Conservation (phyloP, 2,329 filamentous ascomycete species). For the Xylariaceae sp. region DNA sequence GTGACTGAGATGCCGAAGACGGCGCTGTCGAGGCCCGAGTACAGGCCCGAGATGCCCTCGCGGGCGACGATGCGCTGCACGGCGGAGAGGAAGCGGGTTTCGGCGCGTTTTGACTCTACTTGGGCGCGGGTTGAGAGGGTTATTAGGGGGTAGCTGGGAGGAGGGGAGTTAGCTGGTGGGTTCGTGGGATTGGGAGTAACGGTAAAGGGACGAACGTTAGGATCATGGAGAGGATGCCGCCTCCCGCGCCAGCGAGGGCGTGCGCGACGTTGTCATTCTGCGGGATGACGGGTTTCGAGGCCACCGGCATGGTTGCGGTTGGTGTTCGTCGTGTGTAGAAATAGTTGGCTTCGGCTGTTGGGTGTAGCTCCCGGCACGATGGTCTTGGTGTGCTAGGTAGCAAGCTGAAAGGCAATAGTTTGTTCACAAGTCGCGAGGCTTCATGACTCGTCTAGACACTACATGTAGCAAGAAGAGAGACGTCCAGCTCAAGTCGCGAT, state of each 20-base stretch:
- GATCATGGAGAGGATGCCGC: constrained; percentile 92
- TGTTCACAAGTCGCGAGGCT: no score
- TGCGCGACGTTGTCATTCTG: constrained; percentile 97
- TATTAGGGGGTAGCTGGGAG: constrained; percentile 84
- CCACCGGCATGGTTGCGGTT: constrained; percentile 17
- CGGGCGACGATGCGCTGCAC: constrained; percentile 84
- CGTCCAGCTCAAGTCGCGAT: no score
- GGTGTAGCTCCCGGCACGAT: neutral
- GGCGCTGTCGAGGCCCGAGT: constrained; percentile 88
- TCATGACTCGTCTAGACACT: no score
- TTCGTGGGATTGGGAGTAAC: neutral
- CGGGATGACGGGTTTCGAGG: constrained; percentile 62
- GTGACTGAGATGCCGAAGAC: constrained; percentile 97
- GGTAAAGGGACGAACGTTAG: constrained; percentile 63
- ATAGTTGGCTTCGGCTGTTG: neutral
- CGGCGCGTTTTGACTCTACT: constrained; percentile 91
- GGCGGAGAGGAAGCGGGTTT: constrained; percentile 79
- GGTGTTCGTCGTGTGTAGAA: neutral
- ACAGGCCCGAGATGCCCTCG: constrained; percentile 85
- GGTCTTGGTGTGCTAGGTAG: neutral
- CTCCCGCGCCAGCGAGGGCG: constrained; percentile 87
- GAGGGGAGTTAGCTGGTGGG: neutral
- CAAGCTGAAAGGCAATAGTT: no score
- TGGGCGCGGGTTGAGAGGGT: constrained; percentile 96
- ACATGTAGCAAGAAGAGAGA: no score